phyloP scores from a whole-genome alignment of 2,329 filamentous ascomycete species.

The Ophiosphaerella herpotricha region DNA sequence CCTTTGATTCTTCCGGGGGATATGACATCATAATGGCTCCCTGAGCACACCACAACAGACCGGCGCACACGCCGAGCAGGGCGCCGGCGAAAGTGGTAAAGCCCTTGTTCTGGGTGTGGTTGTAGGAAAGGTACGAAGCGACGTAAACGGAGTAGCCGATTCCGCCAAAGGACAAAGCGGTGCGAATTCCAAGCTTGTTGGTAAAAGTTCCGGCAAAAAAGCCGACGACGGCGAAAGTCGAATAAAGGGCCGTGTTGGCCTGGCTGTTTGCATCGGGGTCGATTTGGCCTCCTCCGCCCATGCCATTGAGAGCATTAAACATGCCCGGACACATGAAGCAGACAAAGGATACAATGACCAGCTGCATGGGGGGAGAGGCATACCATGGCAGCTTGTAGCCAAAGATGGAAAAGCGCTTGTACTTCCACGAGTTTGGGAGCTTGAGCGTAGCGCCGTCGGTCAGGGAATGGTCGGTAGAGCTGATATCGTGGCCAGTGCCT shows the following conservation, averaged over 20 bases:
- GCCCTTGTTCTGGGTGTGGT: conserved; percentile 68
- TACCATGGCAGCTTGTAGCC: conserved; percentile 53
- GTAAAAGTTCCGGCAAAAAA: conserved; percentile 73
- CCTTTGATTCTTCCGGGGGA: conserved; percentile 79
- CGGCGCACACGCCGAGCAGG: conserved; percentile 77
- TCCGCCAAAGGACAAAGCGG: conserved; percentile 72
- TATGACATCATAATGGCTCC: conserved; percentile 91
- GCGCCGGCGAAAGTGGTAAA: conserved; percentile 79
- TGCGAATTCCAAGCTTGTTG: conserved; percentile 73
- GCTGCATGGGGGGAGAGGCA: conserved; percentile 55
- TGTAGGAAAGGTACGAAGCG: conserved; percentile 71
- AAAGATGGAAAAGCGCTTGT: conserved; percentile 49
- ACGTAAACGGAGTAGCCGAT: conserved; percentile 78
- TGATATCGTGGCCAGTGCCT: conserved; percentile 27
- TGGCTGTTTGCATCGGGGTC: conserved; percentile 63
- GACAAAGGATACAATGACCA: conserved; percentile 56
- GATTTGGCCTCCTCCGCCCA: conserved; percentile 56
- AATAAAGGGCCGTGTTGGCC: conserved; percentile 73
- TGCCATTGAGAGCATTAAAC: conserved; percentile 58
- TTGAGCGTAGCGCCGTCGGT: conserved; percentile 38
- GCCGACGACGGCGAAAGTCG: conserved; percentile 69
- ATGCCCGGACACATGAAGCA: conserved; percentile 61
- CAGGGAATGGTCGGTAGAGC: conserved; percentile 36
- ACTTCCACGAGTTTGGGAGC: conserved; percentile 54
- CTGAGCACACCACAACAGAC: conserved; percentile 80